Evolutionary conservation across 2,329 filamentous ascomycete genomes (phyloP).

Genomic region (Aspergillus sp.): DNA sequence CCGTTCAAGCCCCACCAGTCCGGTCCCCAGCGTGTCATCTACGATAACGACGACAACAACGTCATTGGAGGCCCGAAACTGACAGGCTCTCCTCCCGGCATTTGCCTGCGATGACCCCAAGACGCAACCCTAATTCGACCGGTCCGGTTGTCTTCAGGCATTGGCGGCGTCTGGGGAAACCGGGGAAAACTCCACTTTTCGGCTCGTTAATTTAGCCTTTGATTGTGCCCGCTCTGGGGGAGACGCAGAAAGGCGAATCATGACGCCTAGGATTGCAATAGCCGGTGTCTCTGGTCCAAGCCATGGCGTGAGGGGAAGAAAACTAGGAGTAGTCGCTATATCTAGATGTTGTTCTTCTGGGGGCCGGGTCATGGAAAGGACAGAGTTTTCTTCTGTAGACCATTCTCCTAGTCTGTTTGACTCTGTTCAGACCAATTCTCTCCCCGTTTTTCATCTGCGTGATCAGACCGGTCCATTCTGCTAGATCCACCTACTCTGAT

Average conservation of each 20-base stretch:
- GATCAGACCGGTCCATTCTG: not conserved
- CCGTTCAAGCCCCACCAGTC: not conserved
- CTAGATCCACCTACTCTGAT: not conserved
- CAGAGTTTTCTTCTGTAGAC: not conserved
- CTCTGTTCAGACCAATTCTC: not conserved
- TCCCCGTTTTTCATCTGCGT: not conserved
- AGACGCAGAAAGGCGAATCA: not conserved
- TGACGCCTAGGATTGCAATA: not conserved
- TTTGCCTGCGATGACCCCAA: not conserved
- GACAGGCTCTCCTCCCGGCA: not conserved
- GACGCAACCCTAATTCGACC: not conserved
- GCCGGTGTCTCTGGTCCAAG: not conserved
- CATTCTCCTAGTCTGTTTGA: not conserved
- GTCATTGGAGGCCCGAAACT: not conserved
- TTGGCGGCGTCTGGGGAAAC: not conserved
- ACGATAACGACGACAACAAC: not conserved
- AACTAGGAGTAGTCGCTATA: not conserved
- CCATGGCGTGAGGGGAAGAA: not conserved
- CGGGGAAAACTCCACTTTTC: not conserved
- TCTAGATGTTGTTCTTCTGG: not conserved
- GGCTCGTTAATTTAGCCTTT: not conserved
- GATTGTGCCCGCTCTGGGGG: not conserved
- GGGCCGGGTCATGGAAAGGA: not conserved
- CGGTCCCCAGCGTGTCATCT: not conserved
- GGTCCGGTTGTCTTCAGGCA: not conserved